These are phyloP conservation scores for Paramecium biaurelia DNA, from an alignment of 73 alveolate genomes.

Conservation along the genomic window DNA sequence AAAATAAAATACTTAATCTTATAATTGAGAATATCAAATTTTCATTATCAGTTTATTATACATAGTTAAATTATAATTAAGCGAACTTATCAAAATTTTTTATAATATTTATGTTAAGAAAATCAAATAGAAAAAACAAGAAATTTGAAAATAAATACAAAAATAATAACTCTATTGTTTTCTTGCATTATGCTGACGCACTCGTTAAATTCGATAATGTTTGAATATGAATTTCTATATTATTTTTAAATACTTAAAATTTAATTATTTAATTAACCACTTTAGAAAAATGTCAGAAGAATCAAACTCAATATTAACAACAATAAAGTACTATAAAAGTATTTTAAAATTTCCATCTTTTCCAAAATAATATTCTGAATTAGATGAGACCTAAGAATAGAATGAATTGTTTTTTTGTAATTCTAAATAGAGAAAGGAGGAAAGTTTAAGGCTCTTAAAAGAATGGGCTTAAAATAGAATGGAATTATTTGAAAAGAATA, in stretches of 20 bases:
- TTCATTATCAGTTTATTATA: too few species aligned
- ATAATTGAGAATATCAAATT: not conserved
- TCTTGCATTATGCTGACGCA: too few species aligned
- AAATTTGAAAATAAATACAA: too few species aligned
- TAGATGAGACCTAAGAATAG: not conserved
- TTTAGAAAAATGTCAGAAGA: not conserved
- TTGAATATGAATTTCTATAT: not conserved
- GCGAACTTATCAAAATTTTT: too few species aligned
- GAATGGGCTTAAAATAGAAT: conserved; percentile 25
- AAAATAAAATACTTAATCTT: too few species aligned
- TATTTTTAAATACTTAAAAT: not conserved
- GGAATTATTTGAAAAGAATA: not conserved
- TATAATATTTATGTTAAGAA: too few species aligned
- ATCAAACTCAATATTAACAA: not conserved
- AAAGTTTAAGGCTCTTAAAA: not conserved
- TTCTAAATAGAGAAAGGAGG: conserved; percentile 37
- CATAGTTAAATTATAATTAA: too few species aligned
- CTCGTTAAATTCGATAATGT: too few species aligned
- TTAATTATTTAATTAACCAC: not conserved
- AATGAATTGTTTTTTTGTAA: conserved; percentile 20
- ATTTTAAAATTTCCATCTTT: not conserved
- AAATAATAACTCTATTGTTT: too few species aligned
- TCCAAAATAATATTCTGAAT: not conserved
- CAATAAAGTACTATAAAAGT: not conserved
- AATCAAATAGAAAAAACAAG: too few species aligned